phyloP scores from a whole-genome alignment of 768 basidiomycete species.

The Cyclocybe cylindracea region DNA sequence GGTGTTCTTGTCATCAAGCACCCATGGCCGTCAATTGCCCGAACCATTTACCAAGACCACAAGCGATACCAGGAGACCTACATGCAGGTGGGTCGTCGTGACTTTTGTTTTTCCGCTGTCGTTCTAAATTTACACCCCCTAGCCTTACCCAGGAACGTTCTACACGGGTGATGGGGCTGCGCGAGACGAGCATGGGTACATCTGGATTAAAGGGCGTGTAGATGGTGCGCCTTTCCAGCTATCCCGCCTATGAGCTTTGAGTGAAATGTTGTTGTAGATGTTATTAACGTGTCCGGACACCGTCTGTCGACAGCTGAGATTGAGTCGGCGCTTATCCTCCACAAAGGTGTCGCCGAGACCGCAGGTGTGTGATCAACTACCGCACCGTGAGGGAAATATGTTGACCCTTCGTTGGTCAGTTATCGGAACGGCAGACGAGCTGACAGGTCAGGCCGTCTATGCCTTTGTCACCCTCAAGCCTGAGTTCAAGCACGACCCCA shows the following conservation, averaged over 20 bases:
- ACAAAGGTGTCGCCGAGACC: constrained; percentile 95
- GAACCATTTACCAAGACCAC: constrained; percentile 92
- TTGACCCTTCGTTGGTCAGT: constrained; percentile 35
- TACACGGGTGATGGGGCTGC: constrained; percentile 98
- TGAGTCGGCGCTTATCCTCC: constrained; percentile 93
- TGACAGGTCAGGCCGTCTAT: constrained; percentile 93
- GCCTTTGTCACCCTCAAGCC: constrained; percentile 96
- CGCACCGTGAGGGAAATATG: background rate
- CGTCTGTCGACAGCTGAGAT: constrained; percentile 97
- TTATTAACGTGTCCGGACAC: constrained; percentile 98
- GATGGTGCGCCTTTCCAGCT: constrained; percentile 58
- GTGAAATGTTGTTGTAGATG: constrained; percentile 50
- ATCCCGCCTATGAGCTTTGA: background rate
- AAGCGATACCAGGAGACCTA: constrained; percentile 66
- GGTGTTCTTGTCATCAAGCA: constrained; percentile 84
- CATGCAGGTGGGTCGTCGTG: constrained; percentile 36
- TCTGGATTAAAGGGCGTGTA: constrained; percentile 98
- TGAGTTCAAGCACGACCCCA: constrained; percentile 77
- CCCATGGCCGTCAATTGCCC: constrained; percentile 96
- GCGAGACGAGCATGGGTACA: constrained; percentile 93
- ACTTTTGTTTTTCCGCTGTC: background rate
- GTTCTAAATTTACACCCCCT: background rate
- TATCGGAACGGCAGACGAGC: constrained; percentile 82
- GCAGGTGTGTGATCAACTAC: constrained; percentile 48
- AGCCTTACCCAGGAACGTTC: constrained; percentile 87